Conservation (phyloP, 1,139 yeast species). For the Candida dubliniensis region DNA sequence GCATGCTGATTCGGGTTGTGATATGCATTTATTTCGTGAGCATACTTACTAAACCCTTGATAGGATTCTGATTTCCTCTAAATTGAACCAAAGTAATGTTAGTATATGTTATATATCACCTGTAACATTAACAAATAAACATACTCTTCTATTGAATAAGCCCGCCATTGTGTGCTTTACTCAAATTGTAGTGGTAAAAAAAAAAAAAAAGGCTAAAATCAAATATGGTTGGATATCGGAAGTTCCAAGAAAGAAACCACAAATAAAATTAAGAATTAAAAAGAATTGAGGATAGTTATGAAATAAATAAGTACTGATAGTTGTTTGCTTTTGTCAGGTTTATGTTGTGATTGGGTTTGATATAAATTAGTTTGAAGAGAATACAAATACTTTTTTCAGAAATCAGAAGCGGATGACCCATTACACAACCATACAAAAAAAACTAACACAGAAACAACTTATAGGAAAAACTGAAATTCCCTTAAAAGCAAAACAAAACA, state of each 20-base stretch:
- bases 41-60: constrained; percentile 43
- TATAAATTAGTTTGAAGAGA: too few species aligned
- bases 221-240: too few species aligned
- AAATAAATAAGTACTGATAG: not conserved
- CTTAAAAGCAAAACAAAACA: too few species aligned
- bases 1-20: constrained; percentile 20
- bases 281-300: not conserved
- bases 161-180: constrained; percentile 7
- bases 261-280: not conserved
- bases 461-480: too few species aligned
- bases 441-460: too few species aligned
- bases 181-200: not conserved
- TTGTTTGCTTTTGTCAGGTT: too few species aligned
- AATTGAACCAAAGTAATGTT: not conserved
- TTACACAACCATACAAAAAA: too few species aligned
- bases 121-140: constrained; percentile 2
- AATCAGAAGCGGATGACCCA: too few species aligned
- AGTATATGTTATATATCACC: constrained; percentile 1
- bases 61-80: constrained; percentile 16
- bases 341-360: too few species aligned
- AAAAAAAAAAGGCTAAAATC: too few species aligned
- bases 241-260: not conserved
- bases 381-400: too few species aligned
- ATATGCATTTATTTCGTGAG: constrained; percentile 32
- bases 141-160: constrained; percentile 15